A percentile compares a stretch with the other conserved stretches of the same genome.
These are phyloP conservation scores for Jaltomata sinuosa DNA, from an alignment of 257 asterid species.

Conservation along the genomic window DNA sequence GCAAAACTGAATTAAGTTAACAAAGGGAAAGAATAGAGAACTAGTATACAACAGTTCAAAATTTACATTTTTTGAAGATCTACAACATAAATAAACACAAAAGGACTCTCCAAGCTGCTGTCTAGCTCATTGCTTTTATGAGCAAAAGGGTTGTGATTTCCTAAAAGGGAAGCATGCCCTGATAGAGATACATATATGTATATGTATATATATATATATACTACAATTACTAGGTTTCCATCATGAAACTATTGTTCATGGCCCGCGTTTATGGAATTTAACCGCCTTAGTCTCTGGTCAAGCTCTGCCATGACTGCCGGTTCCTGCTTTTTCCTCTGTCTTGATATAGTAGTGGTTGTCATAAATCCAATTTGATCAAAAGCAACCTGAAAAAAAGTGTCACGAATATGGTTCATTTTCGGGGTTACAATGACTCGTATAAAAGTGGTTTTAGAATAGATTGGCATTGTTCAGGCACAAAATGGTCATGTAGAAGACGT, in stretches of 20 bases:
- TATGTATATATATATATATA: not conserved
- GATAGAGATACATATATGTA: not conserved
- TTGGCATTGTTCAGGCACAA: not conserved
- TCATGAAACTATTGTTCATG: slow-evolving; percentile 23
- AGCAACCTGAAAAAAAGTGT: slow-evolving; percentile 43
- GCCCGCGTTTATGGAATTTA: slow-evolving; percentile 32
- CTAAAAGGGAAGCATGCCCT: not conserved
- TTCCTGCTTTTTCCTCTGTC: slow-evolving; percentile 92
- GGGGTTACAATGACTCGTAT: not conserved
- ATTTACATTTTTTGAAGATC: not conserved
- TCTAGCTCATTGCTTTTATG: not conserved
- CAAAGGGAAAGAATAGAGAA: not conserved
- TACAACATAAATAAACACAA: not conserved
- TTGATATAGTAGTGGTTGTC: slow-evolving; percentile 66
- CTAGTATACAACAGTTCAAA: not conserved
- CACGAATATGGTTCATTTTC: not conserved
- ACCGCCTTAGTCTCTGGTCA: slow-evolving; percentile 67
- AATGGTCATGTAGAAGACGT: not conserved
- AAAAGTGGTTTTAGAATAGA: not conserved
- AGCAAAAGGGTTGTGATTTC: not conserved
- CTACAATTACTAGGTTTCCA: not conserved
- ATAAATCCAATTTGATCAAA: slow-evolving; percentile 78
- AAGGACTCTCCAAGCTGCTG: not conserved
- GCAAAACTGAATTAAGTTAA: not conserved
- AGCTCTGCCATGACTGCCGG: slow-evolving; percentile 98